Evolutionary conservation across 1,139 yeast species (phyloP), one percentile per base, ranked within the genome.

Genomic region (Nakaseomyces sp.): DNA sequence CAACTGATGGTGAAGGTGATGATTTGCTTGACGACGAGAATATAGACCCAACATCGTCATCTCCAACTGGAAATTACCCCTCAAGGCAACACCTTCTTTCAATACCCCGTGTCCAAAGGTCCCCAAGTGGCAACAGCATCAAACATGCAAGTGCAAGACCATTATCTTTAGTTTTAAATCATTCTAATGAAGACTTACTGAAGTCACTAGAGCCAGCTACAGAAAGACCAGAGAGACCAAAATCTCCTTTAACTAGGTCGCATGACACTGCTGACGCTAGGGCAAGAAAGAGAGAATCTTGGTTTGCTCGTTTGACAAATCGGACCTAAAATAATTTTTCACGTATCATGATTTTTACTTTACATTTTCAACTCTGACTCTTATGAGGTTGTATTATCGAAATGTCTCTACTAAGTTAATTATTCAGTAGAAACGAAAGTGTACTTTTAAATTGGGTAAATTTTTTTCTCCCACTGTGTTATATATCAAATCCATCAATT

Each of bases 281-380:
- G 22, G 49, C 57, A n/a, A 52, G 47, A 13, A 59, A 56, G 44
- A 50, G 64, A 38, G 57, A 56, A 43, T 54, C 61, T 18, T 61
- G 64, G 65, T 57, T 60, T 43, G 55, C 55, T 48, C 49, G 60
- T 48, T 48, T 61, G 36, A 56, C 52, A 32, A 57, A 61, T 40
- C 41, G 32, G 7, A 35, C 26, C 10, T 35, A 28, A 35, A 18
- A 13, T n/a, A 8, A n/a, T 4, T 26, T 2, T 16, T n/a, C n/a
- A n/a, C n/a, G n/a, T n/a, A n/a, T n/a, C n/a, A n/a, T n/a, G n/a
- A n/a, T n/a, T n/a, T n/a, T n/a, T n/a, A n/a, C n/a, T n/a, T n/a
- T n/a, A n/a, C 9, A 22, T 3, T 6, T 9, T 22, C 9, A 22
- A 32, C 6, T 19, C 18, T 32, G 10, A 32, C 24, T 19, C 24